phyloP scores from a whole-genome alignment of 495 filamentous ascomycete species.

The Aspergillus panamensis region DNA sequence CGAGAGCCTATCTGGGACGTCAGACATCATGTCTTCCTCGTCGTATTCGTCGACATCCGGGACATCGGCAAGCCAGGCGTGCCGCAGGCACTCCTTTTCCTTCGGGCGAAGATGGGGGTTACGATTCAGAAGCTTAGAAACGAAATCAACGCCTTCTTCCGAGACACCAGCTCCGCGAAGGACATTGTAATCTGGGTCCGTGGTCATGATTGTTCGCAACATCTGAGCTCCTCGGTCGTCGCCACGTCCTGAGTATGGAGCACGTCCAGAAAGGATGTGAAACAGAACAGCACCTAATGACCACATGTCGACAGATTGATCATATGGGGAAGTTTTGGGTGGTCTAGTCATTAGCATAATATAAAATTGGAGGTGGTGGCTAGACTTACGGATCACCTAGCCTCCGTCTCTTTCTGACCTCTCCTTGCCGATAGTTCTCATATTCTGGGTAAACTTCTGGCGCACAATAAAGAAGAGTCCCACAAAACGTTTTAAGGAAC shows the following conservation, averaged over 20 bases:
- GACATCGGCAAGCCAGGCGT: slow-evolving; percentile 63
- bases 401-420: slow-evolving; percentile 51
- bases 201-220: slow-evolving; percentile 79
- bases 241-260: slow-evolving; percentile 70
- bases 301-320: slow-evolving; percentile 90
- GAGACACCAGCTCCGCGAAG: slow-evolving; percentile 57
- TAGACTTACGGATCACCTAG: slow-evolving; percentile 44
- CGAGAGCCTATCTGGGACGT: slow-evolving; percentile 46
- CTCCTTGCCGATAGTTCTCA: slow-evolving; percentile 42
- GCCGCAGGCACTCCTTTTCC: slow-evolving; percentile 57
- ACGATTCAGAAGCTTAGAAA: slow-evolving; percentile 70
- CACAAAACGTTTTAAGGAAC: slow-evolving; percentile 93
- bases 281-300: slow-evolving; percentile 89
- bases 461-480: slow-evolving; percentile 91
- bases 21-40: slow-evolving; percentile 48
- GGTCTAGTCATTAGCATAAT: slow-evolving; percentile 32
- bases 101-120: slow-evolving; percentile 67
- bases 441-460: slow-evolving; percentile 94
- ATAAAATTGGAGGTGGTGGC: neutral
- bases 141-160: slow-evolving; percentile 61
- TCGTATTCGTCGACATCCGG: slow-evolving; percentile 40
- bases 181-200: slow-evolving; percentile 56
- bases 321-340: slow-evolving; percentile 60
- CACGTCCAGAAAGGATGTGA: slow-evolving; percentile 66
- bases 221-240: slow-evolving; percentile 59